Base-by-base conservation (phyloP, 2,329 filamentous ascomycete species). In the Orbilia quercus region DNA sequence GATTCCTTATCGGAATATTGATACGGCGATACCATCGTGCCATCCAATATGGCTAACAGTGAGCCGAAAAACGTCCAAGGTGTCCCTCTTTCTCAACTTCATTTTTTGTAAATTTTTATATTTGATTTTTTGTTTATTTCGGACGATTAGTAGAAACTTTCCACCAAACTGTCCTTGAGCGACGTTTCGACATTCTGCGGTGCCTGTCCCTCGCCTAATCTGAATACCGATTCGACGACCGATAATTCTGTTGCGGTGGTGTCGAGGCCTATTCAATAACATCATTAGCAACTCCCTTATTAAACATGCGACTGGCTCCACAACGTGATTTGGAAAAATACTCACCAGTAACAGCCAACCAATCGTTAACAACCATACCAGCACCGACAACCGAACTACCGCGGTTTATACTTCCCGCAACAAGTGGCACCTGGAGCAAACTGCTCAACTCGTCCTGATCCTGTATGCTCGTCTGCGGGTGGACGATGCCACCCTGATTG, bases 91-190 rank as follows among this genome's bases (percentile, higher is more conserved):
- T 45, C 40, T 53, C 55, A 42, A 1, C 2, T 47, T 31, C 2
- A 40, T 48, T 64, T 45, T 50, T 28, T 20, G 7, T 55, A 40
- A 28, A 47, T 62, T 69, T 69, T 31, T 55, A n/a, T 60, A 14
- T 36, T 34, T 11, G 18, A 36, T 48, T 36, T n/a, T 47, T 42
- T 25, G 9, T 25, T 50, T n/a, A n/a, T n/a, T 50, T 31, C 23
- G 25, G 14, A 44, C 62, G 42, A 78, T 85, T 86, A 99, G 84
- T 99, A 99, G 84, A 98, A 99, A 79, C 91, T 96, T 85, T 99
- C 95, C 75, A 99, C 95, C 88, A 99, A 96, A 76, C 92, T 95
- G 81, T 98, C 94, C 87, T 97, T 98, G 84, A 97, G 89, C 77
- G 84, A 89, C 58, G 89, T 90, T 81, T 91, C 91, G 83, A 94